Conservation (phyloP, 2,329 filamentous ascomycete genomes). For the Fusarium mangiferae region DNA sequence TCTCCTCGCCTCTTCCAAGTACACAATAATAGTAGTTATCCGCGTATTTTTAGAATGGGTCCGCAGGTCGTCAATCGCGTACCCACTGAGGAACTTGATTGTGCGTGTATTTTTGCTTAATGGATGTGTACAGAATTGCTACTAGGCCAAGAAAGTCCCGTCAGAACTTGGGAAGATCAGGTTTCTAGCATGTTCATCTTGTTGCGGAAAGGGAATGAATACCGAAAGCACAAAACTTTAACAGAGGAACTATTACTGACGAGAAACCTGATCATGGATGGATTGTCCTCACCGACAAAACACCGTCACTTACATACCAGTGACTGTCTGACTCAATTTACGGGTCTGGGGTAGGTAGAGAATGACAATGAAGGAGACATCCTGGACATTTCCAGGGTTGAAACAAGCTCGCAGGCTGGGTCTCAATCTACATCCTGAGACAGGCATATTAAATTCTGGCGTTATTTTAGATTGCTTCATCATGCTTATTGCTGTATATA, state of each 20-base stretch:
- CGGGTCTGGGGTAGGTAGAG: constrained; percentile 40
- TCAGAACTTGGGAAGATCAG: constrained; percentile 25
- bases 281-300: constrained; percentile 30
- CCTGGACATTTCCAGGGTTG: constrained; percentile 20
- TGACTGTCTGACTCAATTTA: constrained; percentile 33
- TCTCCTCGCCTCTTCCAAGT: constrained; percentile 21
- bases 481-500: constrained; percentile 4
- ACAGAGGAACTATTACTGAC: background rate
- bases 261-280: background rate
- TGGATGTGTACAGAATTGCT: constrained; percentile 27
- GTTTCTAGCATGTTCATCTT: constrained; percentile 6
- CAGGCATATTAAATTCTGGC: background rate
- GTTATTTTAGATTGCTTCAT: constrained; percentile 18
- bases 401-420: constrained; percentile 38
- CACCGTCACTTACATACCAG: constrained; percentile 32
- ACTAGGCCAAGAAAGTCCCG: constrained; percentile 1
- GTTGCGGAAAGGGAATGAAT: background rate
- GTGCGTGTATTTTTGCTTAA: constrained; percentile 12
- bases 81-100: constrained; percentile 25
- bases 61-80: constrained; percentile 31
- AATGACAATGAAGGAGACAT: constrained; percentile 21
- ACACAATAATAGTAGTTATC: constrained; percentile 11
- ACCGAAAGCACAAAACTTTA: background rate
- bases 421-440: constrained; percentile 13
- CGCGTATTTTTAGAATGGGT: constrained; percentile 44